Conservation (phyloP, 2,329 filamentous ascomycete species). For the Fusarium torulosum region DNA sequence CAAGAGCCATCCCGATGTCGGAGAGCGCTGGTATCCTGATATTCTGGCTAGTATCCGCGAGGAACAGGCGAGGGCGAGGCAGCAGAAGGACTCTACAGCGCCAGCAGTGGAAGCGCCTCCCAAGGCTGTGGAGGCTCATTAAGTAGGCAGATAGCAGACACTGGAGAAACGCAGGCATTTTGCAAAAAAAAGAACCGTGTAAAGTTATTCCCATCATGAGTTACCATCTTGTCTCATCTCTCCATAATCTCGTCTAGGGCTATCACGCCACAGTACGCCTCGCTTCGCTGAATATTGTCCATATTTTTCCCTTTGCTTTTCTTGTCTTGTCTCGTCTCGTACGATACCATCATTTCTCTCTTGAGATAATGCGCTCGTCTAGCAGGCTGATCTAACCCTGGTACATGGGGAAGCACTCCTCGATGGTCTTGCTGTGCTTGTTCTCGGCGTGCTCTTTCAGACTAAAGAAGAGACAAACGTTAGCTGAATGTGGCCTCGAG, state of each 20-base stretch:
- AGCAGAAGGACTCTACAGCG: conserved; percentile 46
- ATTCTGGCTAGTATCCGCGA: conserved; percentile 68
- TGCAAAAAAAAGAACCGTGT: conserved; percentile 36
- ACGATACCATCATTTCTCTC: conserved; percentile 19
- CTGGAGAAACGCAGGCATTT: conserved; percentile 9
- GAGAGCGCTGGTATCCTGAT: conserved; percentile 82
- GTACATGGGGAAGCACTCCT: conserved; percentile 76
- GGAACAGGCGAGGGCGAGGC: conserved; percentile 64
- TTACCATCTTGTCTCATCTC: conserved; percentile 19
- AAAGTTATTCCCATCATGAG: conserved; percentile 37
- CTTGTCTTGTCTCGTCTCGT: conserved; percentile 14
- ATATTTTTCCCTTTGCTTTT: conserved; percentile 2
- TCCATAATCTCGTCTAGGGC: conserved; percentile 28
- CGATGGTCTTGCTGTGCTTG: conserved; percentile 80
- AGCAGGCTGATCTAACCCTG: conserved; percentile 29
- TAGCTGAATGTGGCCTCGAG: conserved; percentile 19
- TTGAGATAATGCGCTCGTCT: neutral
- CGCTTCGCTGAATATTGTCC: conserved; percentile 39
- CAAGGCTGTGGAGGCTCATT: conserved; percentile 52
- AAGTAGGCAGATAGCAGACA: conserved; percentile 13
- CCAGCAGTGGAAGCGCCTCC: conserved; percentile 35
- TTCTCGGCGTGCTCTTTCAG: conserved; percentile 79
- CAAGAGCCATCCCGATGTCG: conserved; percentile 89
- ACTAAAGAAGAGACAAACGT: conserved; percentile 52
- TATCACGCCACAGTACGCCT: conserved; percentile 41